Conservation (phyloP, 345 rosid genomes). For the Lepidium africanum region DNA sequence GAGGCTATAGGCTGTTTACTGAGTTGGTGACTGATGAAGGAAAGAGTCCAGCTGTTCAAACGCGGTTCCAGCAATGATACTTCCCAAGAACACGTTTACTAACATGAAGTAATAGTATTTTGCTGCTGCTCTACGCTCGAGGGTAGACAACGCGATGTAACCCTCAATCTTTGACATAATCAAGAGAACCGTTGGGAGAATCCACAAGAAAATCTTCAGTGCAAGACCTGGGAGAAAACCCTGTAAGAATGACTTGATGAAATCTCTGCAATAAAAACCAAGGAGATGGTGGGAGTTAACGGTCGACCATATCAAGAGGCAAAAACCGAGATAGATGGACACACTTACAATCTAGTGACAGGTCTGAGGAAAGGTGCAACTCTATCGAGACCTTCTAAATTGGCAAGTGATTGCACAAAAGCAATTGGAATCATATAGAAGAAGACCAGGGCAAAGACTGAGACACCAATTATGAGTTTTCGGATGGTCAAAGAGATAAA, state of each 20-base stretch:
- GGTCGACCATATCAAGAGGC: background rate
- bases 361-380: slow-evolving; percentile 97
- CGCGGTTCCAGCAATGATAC: slow-evolving; percentile 89
- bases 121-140: slow-evolving; percentile 80
- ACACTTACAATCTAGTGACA: slow-evolving; percentile 77
- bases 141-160: slow-evolving; percentile 63
- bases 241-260: slow-evolving; percentile 93
- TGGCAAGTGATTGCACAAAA: slow-evolving; percentile 97
- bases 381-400: slow-evolving; percentile 75
- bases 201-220: slow-evolving; percentile 68
- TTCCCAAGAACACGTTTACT: slow-evolving; percentile 96
- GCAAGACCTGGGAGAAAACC: slow-evolving; percentile 98
- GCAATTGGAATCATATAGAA: slow-evolving; percentile 99
- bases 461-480: slow-evolving; percentile 56
- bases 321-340: background rate
- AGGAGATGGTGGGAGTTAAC: slow-evolving; percentile 1
- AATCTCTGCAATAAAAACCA: slow-evolving; percentile 44
- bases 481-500: slow-evolving; percentile 78
- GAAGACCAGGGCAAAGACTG: slow-evolving; percentile 81
- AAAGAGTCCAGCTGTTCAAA: slow-evolving; percentile 83
- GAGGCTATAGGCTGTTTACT: slow-evolving; percentile 39
- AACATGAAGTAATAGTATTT: slow-evolving; percentile 93
- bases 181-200: slow-evolving; percentile 70
- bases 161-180: slow-evolving; percentile 97
- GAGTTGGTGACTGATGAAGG: slow-evolving; percentile 84